Conservation (phyloP, 1,284 basidiomycete species). For the Polyporus tsugae region DNA sequence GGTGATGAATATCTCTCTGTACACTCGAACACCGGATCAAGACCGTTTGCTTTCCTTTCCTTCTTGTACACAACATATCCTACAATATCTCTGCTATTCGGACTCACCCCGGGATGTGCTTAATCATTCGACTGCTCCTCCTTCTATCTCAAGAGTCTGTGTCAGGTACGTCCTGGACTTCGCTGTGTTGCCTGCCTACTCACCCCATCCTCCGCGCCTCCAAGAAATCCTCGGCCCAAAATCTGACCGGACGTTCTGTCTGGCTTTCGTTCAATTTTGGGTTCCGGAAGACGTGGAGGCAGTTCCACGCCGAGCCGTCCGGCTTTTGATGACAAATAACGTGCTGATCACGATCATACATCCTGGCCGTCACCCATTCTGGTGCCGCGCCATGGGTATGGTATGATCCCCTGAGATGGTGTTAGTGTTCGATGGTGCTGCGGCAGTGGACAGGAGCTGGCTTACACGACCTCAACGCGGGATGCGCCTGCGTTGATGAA, state of each 20-base stretch:
- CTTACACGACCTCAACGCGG: conserved; percentile 12
- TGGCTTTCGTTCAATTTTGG: neutral
- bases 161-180: conserved; percentile 6
- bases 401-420: conserved; percentile 3
- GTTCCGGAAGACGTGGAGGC: conserved; percentile 13
- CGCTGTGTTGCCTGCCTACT: neutral
- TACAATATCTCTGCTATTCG: conserved; percentile 2
- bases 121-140: neutral
- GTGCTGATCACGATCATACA: conserved; percentile 2
- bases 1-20: neutral
- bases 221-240: conserved; percentile 5
- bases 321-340: conserved; percentile 7
- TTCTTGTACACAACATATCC: conserved; percentile 1
- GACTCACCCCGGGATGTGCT: neutral
- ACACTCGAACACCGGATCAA: neutral
- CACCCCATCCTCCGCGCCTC: neutral
- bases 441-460: neutral
- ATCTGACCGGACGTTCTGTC: neutral
- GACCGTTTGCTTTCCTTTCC: neutral
- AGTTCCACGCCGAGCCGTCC: conserved; percentile 11
- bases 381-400: conserved; percentile 8
- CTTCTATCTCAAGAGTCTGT: neutral
- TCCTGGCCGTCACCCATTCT: conserved; percentile 14
- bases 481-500: conserved; percentile 7
- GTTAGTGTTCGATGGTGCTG: neutral